Percentiles rank a stretch among this genome's conserved stretches.
Evolutionary conservation across 306 rosid genomes (phyloP).

Genomic region (Vigna reflexopilosa): DNA sequence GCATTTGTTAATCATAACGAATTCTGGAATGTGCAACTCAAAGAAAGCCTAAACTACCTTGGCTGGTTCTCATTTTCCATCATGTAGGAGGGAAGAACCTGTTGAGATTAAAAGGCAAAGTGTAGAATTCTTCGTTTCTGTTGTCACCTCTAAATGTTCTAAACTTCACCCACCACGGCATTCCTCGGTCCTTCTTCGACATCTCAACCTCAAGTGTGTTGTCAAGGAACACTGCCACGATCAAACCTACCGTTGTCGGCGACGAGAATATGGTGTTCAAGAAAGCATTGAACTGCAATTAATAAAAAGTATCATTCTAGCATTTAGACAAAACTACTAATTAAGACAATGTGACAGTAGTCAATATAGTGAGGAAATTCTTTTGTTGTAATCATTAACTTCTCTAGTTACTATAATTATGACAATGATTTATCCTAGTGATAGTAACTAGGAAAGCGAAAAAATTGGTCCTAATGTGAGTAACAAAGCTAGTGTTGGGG

Average conservation of each 20-base stretch:
- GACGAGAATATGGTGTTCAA: conserved; percentile 88
- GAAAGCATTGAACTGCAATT: conserved; percentile 90
- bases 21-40: conserved; percentile 21
- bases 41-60: conserved; percentile 35
- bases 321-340: not conserved
- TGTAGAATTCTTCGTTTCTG: conserved; percentile 95
- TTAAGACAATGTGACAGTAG: not conserved
- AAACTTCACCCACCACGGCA: conserved; percentile 99
- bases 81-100: conserved; percentile 91
- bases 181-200: conserved; percentile 89
- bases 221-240: conserved; percentile 91
- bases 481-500: not conserved
- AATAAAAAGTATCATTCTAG: not conserved
- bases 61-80: conserved; percentile 17
- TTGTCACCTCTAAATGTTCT: conserved; percentile 92
- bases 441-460: not conserved
- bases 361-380: not conserved
- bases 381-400: not conserved
- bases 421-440: not conserved
- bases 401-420: not conserved
- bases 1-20: conserved; percentile 41
- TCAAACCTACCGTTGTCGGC: conserved; percentile 79
- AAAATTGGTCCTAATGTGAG: not conserved
- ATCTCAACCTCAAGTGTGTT: conserved; percentile 89
- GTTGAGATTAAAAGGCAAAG: conserved; percentile 93